Conservation (phyloP, 805 yeast genomes). For the Debaryomyces maramus region DNA sequence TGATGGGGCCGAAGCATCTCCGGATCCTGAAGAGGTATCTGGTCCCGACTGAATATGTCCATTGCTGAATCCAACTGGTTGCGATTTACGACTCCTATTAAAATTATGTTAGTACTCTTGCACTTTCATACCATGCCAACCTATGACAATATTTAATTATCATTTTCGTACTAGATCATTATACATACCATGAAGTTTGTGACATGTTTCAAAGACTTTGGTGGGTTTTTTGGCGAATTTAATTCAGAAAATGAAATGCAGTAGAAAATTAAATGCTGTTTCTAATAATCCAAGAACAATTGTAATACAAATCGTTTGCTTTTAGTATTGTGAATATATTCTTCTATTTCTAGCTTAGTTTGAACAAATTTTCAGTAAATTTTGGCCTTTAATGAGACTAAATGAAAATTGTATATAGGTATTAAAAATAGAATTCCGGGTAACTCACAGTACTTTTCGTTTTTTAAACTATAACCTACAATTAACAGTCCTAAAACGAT, state of each 20-base stretch:
- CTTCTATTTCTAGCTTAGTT: background rate
- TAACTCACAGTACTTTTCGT: too few relatives aligned
- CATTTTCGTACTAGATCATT: too few relatives aligned
- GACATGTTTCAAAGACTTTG: slow-evolving; percentile 7
- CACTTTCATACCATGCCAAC: background rate
- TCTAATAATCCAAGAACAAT: background rate
- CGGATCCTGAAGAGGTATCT: background rate
- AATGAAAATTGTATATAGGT: background rate
- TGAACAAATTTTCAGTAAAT: background rate
- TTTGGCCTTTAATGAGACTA: background rate
- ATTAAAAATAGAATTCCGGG: background rate
- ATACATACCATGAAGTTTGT: slow-evolving; percentile 13
- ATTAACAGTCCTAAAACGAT: too few relatives aligned
- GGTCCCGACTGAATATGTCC: background rate
- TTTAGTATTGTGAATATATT: background rate
- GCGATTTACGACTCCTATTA: slow-evolving; percentile 8
- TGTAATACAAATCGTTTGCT: background rate
- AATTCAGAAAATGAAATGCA: background rate
- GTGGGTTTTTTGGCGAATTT: background rate
- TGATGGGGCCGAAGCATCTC: background rate
- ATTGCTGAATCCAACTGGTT: slow-evolving; percentile 1
- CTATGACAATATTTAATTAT: too few relatives aligned
- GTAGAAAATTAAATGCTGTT: background rate
- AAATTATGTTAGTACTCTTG: slow-evolving; percentile 1
- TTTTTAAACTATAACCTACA: too few relatives aligned